Evolutionary conservation across 495 filamentous ascomycete species (phyloP).

Genomic region (Trichoderma erinaceum): DNA sequence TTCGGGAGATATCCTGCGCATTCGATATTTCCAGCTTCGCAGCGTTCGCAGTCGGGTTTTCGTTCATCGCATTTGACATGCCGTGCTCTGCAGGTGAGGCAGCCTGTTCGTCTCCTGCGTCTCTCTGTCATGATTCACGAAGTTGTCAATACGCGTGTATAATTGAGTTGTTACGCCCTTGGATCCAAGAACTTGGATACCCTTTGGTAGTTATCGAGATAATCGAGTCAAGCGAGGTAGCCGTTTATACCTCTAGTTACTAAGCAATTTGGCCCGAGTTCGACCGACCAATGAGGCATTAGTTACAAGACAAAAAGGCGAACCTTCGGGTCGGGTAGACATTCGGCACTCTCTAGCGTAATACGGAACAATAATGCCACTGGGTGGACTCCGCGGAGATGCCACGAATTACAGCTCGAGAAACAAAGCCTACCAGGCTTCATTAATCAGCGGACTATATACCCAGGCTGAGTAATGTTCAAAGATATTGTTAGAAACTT

Average conservation of each 20-base stretch:
- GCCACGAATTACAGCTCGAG: not conserved
- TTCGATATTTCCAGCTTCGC: conserved; percentile 35
- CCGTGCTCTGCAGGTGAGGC: conserved; percentile 15
- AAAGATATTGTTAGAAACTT: not conserved
- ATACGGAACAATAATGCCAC: not conserved
- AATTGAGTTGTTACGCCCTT: not conserved
- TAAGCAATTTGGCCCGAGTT: not conserved
- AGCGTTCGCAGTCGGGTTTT: conserved; percentile 39
- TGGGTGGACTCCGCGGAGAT: not conserved
- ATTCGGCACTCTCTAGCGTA: too few relatives aligned
- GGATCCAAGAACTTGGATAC: not conserved
- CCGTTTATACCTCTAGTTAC: not conserved
- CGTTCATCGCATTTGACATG: conserved; percentile 38
- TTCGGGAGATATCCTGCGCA: conserved; percentile 44
- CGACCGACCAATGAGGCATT: not conserved
- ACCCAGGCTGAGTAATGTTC: not conserved
- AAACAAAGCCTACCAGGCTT: not conserved
- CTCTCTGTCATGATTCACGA: not conserved
- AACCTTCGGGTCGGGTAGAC: too few relatives aligned
- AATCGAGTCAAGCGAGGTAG: conserved; percentile 4
- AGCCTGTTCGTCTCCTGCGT: conserved; percentile 9
- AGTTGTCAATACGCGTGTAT: not conserved
- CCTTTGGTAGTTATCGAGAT: not conserved
- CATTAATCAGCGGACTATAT: conserved; percentile 4
- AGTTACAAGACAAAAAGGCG: not conserved